Base-by-base conservation (phyloP, 257 asterid genomes). In the Solanum pennellii region DNA sequence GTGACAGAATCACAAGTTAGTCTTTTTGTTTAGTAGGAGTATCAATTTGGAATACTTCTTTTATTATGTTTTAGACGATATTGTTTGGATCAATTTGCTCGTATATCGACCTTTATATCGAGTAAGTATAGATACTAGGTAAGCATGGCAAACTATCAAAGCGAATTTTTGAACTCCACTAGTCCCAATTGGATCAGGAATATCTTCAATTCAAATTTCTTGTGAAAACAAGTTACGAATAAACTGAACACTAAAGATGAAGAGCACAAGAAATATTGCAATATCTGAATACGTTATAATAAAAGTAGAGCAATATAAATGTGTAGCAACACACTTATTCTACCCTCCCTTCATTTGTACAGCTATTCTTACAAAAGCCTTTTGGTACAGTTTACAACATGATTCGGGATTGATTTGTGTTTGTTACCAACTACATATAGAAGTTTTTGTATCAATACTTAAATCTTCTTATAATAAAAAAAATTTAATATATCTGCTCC, bases 271-370 rank as follows among this genome's bases (percentile, higher is more conserved):
- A 66, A 80, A 80, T 79, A 25, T 27, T 47, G 29, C 33, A n/a
- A 29, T 45, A 45, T 80, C 65, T 80, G 84, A 80, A 25, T 27
- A 5, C 20, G 42, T 29, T 27, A 47, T 10, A 9, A 9, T 45
- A 16, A 79, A 20, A 31, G 14, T 8, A 49, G 15, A 31, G 69
- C 69, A 49, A 49, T 12, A 80, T 20, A 79, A 79, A 79, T 79
- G 84, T 79, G 84, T 45, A 49, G 29, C 85, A 3, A 47, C 69
- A 80, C 83, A 86, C 76, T 86, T 86, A 71, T 86, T 86, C 72
- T 86, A 52, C 83, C 83, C 6, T 41, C 83, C 80, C 83, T 45
- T 85, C 83, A 85, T 86, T 85, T 86, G 41, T 71, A 86, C 72
- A 86, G 56, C 37, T 41, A 47, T 49, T 72, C 69, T 86, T 86